A percentile compares a stretch with the other conserved stretches of the same genome.
These are phyloP conservation scores for Umbelopsis sp. DNA, from an alignment of 192 early-diverging fungal genomes.

Conservation along the genomic window DNA sequence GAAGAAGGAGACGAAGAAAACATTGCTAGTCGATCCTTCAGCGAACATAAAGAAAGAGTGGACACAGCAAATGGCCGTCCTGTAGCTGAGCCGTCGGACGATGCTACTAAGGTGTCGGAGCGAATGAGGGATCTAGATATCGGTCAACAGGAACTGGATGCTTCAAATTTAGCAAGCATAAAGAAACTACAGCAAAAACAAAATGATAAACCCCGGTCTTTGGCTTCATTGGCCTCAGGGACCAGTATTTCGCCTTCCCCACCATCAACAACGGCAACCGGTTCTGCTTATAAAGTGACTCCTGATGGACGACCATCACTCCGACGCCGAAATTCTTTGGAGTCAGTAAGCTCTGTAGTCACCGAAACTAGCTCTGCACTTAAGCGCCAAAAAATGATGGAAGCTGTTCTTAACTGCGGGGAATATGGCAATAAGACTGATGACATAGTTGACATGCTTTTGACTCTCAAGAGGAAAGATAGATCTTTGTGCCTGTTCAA, in stretches of 20 bases:
- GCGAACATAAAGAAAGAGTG: not conserved
- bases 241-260: conserved; percentile 19
- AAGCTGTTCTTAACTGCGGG: conserved; percentile 36
- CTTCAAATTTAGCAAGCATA: not conserved
- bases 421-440: conserved; percentile 11
- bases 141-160: not conserved
- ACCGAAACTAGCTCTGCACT: conserved; percentile 34
- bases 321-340: conserved; percentile 34
- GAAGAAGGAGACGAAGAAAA: not conserved
- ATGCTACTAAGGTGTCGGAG: not conserved
- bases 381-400: conserved; percentile 37
- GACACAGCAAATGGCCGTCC: not conserved
- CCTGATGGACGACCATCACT: conserved; percentile 21
- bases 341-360: conserved; percentile 34
- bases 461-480: conserved; percentile 48
- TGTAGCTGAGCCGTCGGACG: not conserved
- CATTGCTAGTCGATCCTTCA: not conserved
- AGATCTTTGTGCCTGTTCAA: conserved; percentile 50
- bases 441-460: conserved; percentile 49
- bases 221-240: conserved; percentile 19
- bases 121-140: conserved; percentile 16
- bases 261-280: not conserved
- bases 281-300: conserved; percentile 1
- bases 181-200: conserved; percentile 11
- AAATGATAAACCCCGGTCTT: conserved; percentile 2